Conservation (phyloP, 257 asterid species). For the Mitragyna speciosa region DNA sequence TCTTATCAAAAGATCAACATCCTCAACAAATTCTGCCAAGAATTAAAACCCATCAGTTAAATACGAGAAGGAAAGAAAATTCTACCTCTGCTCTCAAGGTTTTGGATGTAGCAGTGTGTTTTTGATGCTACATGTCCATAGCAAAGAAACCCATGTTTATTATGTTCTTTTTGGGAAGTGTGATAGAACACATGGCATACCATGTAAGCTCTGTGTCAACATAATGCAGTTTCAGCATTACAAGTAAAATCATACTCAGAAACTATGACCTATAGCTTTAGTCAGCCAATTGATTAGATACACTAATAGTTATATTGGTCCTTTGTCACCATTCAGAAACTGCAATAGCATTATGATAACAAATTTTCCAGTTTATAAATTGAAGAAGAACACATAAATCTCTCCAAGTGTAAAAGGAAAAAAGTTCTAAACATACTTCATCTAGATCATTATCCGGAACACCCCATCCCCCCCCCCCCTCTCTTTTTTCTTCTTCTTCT, state of each 20-base stretch:
- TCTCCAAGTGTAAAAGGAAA: neutral
- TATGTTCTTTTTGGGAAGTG: neutral
- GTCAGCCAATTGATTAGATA: neutral
- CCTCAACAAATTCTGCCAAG: constrained; percentile 78
- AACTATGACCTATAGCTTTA: neutral
- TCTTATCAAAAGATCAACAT: constrained; percentile 76
- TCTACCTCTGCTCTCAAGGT: neutral
- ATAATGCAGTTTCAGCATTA: neutral
- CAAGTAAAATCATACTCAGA: neutral
- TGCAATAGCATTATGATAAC: neutral
- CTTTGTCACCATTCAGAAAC: neutral
- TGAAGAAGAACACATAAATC: neutral
- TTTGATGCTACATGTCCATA: neutral
- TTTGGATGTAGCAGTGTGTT: neutral
- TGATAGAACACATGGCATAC: neutral
- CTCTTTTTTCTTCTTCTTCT: too few relatives aligned
- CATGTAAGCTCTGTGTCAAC: neutral
- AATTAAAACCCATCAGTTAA: constrained; percentile 10
- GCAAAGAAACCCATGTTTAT: neutral
- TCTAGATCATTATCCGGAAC: neutral
- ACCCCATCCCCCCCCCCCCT: too few relatives aligned
- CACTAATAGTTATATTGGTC: neutral
- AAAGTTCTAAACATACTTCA: neutral
- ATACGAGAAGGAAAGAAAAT: neutral
- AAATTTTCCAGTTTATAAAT: neutral